Conservation (phyloP, 1,139 yeast genomes). For the Zygosaccharomyces pseudobailii region DNA sequence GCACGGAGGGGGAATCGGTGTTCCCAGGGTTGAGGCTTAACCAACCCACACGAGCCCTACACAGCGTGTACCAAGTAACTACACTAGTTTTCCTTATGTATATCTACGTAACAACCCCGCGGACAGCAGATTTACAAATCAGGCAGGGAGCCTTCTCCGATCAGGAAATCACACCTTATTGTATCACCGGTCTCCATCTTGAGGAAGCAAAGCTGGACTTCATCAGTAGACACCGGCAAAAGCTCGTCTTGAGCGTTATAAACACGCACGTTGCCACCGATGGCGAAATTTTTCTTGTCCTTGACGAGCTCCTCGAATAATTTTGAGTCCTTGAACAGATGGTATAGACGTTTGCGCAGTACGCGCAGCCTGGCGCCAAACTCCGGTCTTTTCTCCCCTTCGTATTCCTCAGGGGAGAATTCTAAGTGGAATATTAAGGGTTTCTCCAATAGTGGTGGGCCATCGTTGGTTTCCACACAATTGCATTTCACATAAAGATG, state of each 20-base stretch:
- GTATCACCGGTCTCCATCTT: conserved; percentile 65
- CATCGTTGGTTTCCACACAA: conserved; percentile 26
- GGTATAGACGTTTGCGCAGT: conserved; percentile 49
- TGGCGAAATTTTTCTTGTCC: conserved; percentile 19
- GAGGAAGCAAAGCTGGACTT: conserved; percentile 53
- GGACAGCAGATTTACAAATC: not conserved
- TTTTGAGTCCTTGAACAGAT: conserved; percentile 50
- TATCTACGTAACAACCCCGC: not conserved
- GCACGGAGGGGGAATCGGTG: conserved; percentile 38
- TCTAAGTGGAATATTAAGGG: conserved; percentile 64
- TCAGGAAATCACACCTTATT: conserved; percentile 43
- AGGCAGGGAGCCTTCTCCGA: conserved; percentile 16
- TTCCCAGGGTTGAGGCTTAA: conserved; percentile 33
- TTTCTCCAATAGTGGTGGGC: conserved; percentile 26
- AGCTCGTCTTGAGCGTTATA: conserved; percentile 33
- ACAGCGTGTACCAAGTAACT: not conserved
- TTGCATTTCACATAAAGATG: conserved; percentile 57
- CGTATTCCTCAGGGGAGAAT: conserved; percentile 75
- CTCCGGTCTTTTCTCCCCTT: conserved; percentile 52
- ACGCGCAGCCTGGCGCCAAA: conserved; percentile 65
- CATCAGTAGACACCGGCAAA: conserved; percentile 36
- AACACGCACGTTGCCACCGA: conserved; percentile 35
- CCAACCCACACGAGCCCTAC: not conserved
- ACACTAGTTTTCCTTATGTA: not conserved
- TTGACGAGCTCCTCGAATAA: conserved; percentile 34